These are phyloP conservation scores for Xerocomus brunneocitrinus DNA, from an alignment of 768 basidiomycete genomes.

Conservation along the genomic window DNA sequence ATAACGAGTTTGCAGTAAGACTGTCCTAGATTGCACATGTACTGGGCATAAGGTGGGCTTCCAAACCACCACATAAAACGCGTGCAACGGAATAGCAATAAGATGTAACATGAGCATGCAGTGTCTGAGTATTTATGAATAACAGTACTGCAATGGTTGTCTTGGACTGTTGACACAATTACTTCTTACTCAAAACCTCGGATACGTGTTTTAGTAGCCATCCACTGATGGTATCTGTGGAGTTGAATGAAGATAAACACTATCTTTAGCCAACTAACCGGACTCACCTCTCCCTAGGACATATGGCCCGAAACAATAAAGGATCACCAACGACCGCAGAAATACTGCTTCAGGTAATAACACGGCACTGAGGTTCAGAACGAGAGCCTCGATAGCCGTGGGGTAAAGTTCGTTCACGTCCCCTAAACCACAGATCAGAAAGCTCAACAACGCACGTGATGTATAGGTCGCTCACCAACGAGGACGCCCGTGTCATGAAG, in stretches of 20 bases:
- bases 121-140: neutral
- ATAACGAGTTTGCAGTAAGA: conserved; percentile 1
- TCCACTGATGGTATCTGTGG: conserved; percentile 10
- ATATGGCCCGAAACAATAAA: conserved; percentile 15
- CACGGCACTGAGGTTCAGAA: conserved; percentile 7
- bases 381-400: conserved; percentile 4
- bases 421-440: conserved; percentile 3
- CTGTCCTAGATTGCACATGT: neutral
- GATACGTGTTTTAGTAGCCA: conserved; percentile 8
- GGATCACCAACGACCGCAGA: conserved; percentile 10
- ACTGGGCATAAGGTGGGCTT: neutral
- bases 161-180: neutral
- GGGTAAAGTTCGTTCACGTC: conserved; percentile 16
- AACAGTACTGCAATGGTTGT: neutral
- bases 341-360: conserved; percentile 9
- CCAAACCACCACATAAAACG: neutral
- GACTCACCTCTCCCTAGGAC: conserved; percentile 10
- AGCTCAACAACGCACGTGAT: neutral
- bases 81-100: neutral
- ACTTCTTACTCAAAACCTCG: neutral
- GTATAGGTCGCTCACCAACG: conserved; percentile 4
- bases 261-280: neutral
- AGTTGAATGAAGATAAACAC: neutral
- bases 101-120: neutral
- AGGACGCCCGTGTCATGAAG: conserved; percentile 4